These are phyloP conservation scores for Lactarius trivialis DNA, from an alignment of 768 basidiomycete genomes.

Conservation along the genomic window DNA sequence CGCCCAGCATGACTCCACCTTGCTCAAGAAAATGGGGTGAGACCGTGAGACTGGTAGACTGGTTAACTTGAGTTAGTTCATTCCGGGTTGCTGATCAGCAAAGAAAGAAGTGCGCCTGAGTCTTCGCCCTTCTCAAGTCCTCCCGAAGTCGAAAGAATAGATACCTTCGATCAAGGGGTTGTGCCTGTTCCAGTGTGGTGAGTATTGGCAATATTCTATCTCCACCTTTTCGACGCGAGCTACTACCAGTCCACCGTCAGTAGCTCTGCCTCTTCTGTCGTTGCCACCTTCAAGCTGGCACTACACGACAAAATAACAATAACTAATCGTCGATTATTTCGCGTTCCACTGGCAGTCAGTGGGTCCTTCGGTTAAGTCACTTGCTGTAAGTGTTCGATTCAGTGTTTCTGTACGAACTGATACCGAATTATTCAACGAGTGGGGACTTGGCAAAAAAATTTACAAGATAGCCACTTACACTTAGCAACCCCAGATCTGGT, in stretches of 20 bases:
- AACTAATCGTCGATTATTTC: not conserved
- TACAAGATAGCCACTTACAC: not conserved
- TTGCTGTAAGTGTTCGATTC: not conserved
- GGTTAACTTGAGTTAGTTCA: not conserved
- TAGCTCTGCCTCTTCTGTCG: not conserved
- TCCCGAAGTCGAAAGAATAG: not conserved
- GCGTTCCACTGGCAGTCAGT: not conserved
- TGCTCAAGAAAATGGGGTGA: not conserved
- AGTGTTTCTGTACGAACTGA: not conserved
- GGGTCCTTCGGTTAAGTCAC: not conserved
- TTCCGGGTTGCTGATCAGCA: not conserved
- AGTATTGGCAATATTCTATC: not conserved
- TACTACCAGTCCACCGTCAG: not conserved
- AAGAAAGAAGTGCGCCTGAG: not conserved
- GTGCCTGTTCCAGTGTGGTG: not conserved
- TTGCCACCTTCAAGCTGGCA: slow-evolving; percentile 1
- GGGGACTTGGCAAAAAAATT: not conserved
- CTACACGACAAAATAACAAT: too few species aligned
- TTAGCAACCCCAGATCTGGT: not conserved
- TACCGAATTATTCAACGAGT: not conserved
- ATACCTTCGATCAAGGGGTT: not conserved
- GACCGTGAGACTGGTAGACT: not conserved
- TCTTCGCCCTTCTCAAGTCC: not conserved
- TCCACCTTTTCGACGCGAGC: not conserved
- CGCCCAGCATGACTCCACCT: not conserved